phyloP scores from a whole-genome alignment of 106 monocot species.

The Allium sativum region DNA sequence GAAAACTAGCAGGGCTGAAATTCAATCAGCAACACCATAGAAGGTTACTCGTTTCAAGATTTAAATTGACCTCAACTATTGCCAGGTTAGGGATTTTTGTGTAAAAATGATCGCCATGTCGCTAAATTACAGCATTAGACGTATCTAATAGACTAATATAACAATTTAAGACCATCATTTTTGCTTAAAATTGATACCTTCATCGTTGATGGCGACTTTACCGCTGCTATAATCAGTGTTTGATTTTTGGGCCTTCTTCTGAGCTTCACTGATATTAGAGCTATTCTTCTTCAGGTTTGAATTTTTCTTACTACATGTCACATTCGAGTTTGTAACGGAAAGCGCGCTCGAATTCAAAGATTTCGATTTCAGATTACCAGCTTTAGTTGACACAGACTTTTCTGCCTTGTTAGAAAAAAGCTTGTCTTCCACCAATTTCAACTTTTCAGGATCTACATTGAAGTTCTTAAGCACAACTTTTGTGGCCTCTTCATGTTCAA shows the following conservation, averaged over 20 bases:
- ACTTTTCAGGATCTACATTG: slow-evolving; percentile 41
- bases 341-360: slow-evolving; percentile 24
- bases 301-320: slow-evolving; percentile 14
- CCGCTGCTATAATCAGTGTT: slow-evolving; percentile 14
- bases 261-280: slow-evolving; percentile 6
- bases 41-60: neutral
- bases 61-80: neutral
- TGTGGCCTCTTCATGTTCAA: slow-evolving; percentile 34
- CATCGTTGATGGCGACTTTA: slow-evolving; percentile 11
- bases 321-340: slow-evolving; percentile 7
- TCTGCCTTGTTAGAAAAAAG: slow-evolving; percentile 20
- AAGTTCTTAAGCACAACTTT: slow-evolving; percentile 58
- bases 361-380: slow-evolving; percentile 42
- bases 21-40: neutral
- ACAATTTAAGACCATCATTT: neutral
- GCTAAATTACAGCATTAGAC: neutral
- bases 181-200: slow-evolving; percentile 16
- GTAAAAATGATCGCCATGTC: neutral
- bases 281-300: slow-evolving; percentile 14
- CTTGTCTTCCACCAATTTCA: slow-evolving; percentile 17
- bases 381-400: slow-evolving; percentile 10
- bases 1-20: neutral
- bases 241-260: slow-evolving; percentile 25
- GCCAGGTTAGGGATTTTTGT: neutral
- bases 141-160: neutral